A percentile compares a stretch with the other conserved stretches of the same genome.
phyloP scores from a whole-genome alignment of 2,329 filamentous ascomycete genomes.

The Monosporascus sp. region DNA sequence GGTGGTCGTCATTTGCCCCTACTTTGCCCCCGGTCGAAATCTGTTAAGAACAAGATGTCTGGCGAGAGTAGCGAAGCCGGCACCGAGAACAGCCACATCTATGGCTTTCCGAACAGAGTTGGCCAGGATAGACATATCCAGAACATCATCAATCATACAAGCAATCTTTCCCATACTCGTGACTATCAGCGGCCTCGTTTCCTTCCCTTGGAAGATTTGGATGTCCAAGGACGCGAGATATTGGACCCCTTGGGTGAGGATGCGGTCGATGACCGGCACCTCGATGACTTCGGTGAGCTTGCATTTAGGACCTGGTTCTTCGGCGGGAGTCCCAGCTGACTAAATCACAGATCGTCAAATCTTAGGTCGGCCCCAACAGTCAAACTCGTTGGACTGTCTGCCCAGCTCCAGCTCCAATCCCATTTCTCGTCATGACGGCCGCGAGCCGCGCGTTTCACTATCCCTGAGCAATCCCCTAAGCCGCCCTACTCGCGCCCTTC shows the following conservation, averaged over 20 bases:
- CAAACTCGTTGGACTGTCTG: neutral
- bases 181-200: constrained; percentile 7
- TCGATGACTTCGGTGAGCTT: constrained; percentile 26
- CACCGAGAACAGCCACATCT: constrained; percentile 8
- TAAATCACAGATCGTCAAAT: constrained; percentile 18
- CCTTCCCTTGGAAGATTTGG: neutral
- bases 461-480: constrained; percentile 7
- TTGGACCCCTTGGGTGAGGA: neutral
- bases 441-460: constrained; percentile 16
- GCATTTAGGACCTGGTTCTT: neutral
- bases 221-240: constrained; percentile 1
- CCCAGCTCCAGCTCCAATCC: neutral
- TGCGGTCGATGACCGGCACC: constrained; percentile 4
- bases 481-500: constrained; percentile 18
- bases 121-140: constrained; percentile 22
- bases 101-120: constrained; percentile 11
- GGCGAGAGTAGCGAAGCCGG: constrained; percentile 1
- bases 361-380: constrained; percentile 12
- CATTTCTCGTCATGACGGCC: neutral
- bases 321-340: neutral
- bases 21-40: neutral
- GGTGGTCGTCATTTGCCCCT: neutral
- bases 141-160: constrained; percentile 24
- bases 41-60: constrained; percentile 14
- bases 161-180: constrained; percentile 13